Percentiles rank a stretch among this genome's conserved stretches.
phyloP scores from a whole-genome alignment of 805 yeast species.

The Cyberlindnera misumaiensis region DNA sequence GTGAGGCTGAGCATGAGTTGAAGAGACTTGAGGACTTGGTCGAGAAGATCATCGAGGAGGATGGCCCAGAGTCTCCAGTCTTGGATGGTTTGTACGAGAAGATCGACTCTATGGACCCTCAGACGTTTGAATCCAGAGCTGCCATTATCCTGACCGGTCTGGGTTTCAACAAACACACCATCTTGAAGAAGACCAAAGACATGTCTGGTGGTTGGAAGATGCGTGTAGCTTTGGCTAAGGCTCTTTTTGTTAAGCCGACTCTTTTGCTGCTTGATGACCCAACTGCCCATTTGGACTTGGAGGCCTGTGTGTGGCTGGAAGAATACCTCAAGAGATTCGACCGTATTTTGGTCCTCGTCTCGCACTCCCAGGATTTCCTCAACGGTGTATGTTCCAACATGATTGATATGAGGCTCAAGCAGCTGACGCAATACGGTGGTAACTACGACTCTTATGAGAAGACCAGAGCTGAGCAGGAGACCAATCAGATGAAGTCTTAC shows the following conservation, averaged over 20 bases:
- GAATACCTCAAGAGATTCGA: slow-evolving; percentile 94
- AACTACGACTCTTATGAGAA: slow-evolving; percentile 95
- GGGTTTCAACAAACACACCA: slow-evolving; percentile 86
- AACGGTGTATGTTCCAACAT: slow-evolving; percentile 98
- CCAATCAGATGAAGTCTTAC: slow-evolving; percentile 97
- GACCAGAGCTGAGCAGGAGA: slow-evolving; percentile 89
- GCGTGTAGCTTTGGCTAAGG: slow-evolving; percentile 98
- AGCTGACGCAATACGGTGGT: slow-evolving; percentile 83
- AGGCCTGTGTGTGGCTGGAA: slow-evolving; percentile 99
- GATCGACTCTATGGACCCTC: slow-evolving; percentile 92
- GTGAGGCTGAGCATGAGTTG: slow-evolving; percentile 91
- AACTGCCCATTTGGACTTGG: slow-evolving; percentile 98
- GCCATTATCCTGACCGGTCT: slow-evolving; percentile 94
- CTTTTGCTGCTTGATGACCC: slow-evolving; percentile 93
- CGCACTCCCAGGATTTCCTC: slow-evolving; percentile 98
- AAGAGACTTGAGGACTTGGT: slow-evolving; percentile 86
- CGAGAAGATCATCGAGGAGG: slow-evolving; percentile 81
- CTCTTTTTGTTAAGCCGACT: slow-evolving; percentile 96
- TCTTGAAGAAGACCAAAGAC: slow-evolving; percentile 90
- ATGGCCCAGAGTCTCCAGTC: slow-evolving; percentile 87
- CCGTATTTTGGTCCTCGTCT: slow-evolving; percentile 86
- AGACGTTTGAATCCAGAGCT: slow-evolving; percentile 94
- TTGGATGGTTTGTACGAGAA: slow-evolving; percentile 90
- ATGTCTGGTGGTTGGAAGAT: slow-evolving; percentile 99
- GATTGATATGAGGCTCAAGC: slow-evolving; percentile 92